Evolutionary conservation across 1,139 yeast genomes (phyloP), one percentile per base, ranked within the genome.

Genomic region (Suhomyces taliae): DNA sequence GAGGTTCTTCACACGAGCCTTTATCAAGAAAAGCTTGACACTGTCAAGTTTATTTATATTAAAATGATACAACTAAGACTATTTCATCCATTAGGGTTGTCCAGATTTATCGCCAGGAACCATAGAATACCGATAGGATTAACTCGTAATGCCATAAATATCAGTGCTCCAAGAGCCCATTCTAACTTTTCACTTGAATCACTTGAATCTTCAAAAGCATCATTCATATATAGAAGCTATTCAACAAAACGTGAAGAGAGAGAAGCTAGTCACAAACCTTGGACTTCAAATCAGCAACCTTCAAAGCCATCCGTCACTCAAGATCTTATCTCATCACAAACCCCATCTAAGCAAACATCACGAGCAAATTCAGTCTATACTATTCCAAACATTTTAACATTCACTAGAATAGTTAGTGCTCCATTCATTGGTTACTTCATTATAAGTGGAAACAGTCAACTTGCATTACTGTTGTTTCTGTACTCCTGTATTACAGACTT

Each of bases 401-500:
- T 87, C 61, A 81, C 96, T 1, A 72, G 99, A 55, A 79, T 95
- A 12, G 68, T 79, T 3, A 72, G 90, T 2, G 85, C 99, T 0
- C 99, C 99, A 0, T 67, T 83, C 10, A 82, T 93, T 37, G 98
- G 98, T 0, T 87, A 86, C 58, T 78, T 82, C 56, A 82, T 93
- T 7, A 74, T 88, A 15, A 70, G 79, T 14, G 82, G 84, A 10
- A 78, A 87, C 37, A 69, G 86, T 2, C 67, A 73, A 11, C 69
- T 77, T 43, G 96, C 98, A 0, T 70, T 90, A 43, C 78, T 82
- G 4, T 62, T 93, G 15, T 93, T 93, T 65, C 76, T 83, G 0
- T 90, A 89, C 58, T 90, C 97, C 0, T 88, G 97, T 55, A 64
- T 90, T 9, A 91, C 99, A 0, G 99, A 95, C 64, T 85, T 88